Evolutionary conservation across 106 monocot genomes (phyloP).

Genomic region (Ottelia alismoides): DNA sequence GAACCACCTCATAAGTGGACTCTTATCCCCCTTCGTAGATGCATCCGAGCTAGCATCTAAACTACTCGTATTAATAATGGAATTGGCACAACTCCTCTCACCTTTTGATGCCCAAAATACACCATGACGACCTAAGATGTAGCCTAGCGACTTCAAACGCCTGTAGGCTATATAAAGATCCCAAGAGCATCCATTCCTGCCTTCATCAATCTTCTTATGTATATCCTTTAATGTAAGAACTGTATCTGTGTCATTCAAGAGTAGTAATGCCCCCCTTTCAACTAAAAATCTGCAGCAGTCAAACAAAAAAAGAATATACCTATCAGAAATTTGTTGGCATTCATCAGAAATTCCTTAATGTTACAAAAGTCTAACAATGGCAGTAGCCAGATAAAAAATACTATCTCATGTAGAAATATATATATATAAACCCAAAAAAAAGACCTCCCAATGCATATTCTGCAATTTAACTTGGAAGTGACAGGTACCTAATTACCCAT

Average conservation of each 20-base stretch:
- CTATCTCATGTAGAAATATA: too few species aligned
- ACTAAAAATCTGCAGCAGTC: constrained; percentile 40
- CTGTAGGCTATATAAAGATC: constrained; percentile 53
- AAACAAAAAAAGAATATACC: too few species aligned
- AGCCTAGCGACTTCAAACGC: constrained; percentile 80
- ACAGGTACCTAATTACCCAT: too few species aligned
- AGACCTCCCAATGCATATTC: too few species aligned
- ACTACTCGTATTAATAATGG: constrained; percentile 8
- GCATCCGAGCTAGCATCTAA: not conserved
- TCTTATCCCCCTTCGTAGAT: not conserved
- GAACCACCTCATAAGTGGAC: too few species aligned
- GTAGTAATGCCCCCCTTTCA: constrained; percentile 72
- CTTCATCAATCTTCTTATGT: constrained; percentile 40
- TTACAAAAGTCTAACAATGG: too few species aligned
- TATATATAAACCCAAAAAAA: too few species aligned
- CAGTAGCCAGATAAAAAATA: too few species aligned
- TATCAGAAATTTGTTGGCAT: too few species aligned
- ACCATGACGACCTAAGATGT: constrained; percentile 64
- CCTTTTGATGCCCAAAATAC: constrained; percentile 57
- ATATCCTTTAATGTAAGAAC: constrained; percentile 36
- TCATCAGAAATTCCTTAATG: too few species aligned
- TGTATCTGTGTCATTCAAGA: constrained; percentile 20
- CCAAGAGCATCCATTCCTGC: constrained; percentile 49
- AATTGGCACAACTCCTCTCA: constrained; percentile 2
- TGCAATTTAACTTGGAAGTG: too few species aligned